Evolutionary conservation across 352 stramenopile species (phyloP).

Genomic region (Phytophthora colocasiae): DNA sequence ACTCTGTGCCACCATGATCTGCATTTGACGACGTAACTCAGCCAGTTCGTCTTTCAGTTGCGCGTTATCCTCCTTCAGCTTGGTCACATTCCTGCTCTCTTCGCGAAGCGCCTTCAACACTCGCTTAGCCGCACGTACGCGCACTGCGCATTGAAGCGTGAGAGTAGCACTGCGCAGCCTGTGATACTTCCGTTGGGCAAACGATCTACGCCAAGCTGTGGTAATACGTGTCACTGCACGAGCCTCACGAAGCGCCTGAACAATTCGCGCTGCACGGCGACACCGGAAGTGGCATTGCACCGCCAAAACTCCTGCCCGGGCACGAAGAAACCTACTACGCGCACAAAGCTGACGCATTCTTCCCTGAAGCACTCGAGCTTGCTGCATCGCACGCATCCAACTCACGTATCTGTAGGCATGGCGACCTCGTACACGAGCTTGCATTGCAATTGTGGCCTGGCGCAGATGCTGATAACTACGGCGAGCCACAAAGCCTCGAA

Average conservation of each 20-base stretch:
- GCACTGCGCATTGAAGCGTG: conserved; percentile 64
- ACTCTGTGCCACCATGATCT: conserved; percentile 47
- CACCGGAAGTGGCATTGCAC: conserved; percentile 67
- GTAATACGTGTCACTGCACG: conserved; percentile 52
- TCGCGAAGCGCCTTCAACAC: conserved; percentile 53
- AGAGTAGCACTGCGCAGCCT: conserved; percentile 43
- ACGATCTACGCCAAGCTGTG: conserved; percentile 48
- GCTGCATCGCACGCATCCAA: conserved; percentile 49
- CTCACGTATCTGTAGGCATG: conserved; percentile 42
- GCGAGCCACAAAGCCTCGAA: conserved; percentile 55
- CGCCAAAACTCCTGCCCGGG: conserved; percentile 46
- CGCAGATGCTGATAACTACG: conserved; percentile 46
- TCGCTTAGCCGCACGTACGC: conserved; percentile 46
- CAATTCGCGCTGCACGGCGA: conserved; percentile 33
- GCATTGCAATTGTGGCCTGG: conserved; percentile 47
- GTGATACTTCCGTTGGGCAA: conserved; percentile 39
- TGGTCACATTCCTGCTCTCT: conserved; percentile 78
- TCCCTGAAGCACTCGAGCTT: conserved; percentile 55
- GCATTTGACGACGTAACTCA: conserved; percentile 63
- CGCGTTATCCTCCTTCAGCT: conserved; percentile 80
- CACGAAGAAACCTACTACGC: conserved; percentile 46
- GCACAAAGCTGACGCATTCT: conserved; percentile 51
- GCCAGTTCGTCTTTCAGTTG: conserved; percentile 72
- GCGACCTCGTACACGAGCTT: conserved; percentile 50
- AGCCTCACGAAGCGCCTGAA: conserved; percentile 51